Conservation (phyloP, 2,329 filamentous ascomycete genomes). For the Arachnomyces sp. region DNA sequence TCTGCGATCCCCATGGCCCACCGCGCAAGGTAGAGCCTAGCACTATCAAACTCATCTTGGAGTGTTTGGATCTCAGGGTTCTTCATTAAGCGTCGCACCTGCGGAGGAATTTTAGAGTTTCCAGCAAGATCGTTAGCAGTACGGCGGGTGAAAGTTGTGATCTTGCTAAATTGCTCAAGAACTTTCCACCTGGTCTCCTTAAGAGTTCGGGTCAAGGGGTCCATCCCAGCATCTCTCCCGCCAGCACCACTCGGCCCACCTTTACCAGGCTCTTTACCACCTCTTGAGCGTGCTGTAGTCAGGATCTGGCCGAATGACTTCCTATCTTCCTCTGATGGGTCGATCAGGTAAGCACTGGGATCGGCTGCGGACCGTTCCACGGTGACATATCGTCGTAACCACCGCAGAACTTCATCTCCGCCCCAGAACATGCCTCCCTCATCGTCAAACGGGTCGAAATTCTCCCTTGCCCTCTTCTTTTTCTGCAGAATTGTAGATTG, state of each 20-base stretch:
- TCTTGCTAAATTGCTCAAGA: constrained; percentile 92
- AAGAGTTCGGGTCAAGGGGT: constrained; percentile 84
- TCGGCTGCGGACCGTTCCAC: constrained; percentile 81
- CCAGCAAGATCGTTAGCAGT: constrained; percentile 89
- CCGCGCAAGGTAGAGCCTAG: constrained; percentile 82
- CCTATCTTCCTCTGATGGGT: constrained; percentile 77
- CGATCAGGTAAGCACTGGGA: constrained; percentile 81
- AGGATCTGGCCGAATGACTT: constrained; percentile 58
- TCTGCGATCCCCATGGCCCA: constrained; percentile 99
- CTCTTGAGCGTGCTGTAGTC: constrained; percentile 20
- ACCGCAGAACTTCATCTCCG: constrained; percentile 86
- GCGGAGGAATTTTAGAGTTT: constrained; percentile 82
- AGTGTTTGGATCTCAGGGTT: constrained; percentile 92
- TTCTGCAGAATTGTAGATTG: constrained; percentile 91
- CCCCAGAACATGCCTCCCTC: constrained; percentile 88
- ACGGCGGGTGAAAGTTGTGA: constrained; percentile 87
- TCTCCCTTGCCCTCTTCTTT: constrained; percentile 73
- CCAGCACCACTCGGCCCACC: constrained; percentile 29
- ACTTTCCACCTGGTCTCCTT: constrained; percentile 96
- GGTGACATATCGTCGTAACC: constrained; percentile 74
- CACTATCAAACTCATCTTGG: constrained; percentile 95
- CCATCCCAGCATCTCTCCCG: constrained; percentile 65
- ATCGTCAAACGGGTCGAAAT: constrained; percentile 83
- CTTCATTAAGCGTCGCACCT: constrained; percentile 72
- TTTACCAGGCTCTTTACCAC: constrained; percentile 20